Base-by-base conservation (phyloP, 1,139 yeast species). In the Hemisphaericaspora xylofermentans region DNA sequence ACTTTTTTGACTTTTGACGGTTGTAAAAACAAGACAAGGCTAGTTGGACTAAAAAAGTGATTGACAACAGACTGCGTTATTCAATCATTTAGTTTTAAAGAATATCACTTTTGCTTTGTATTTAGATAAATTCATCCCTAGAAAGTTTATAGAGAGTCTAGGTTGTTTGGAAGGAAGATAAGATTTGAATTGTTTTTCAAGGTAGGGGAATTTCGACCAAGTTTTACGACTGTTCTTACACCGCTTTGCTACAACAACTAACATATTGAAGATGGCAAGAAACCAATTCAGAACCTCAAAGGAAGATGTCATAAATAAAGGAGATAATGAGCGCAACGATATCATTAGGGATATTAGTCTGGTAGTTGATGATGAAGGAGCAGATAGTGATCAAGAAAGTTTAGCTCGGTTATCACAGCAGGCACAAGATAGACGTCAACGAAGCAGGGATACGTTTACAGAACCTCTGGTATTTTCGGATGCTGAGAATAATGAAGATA, bases 321-420 rank as follows among this genome's bases (percentile, higher is more conserved):
- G 21, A 10, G 12, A 13, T 13, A 17, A 29, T 29, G 33, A 16
- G 12, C 16, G 12, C 6, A 17, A 5, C 12, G 22, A 29, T 16
- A 13, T 12, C 13, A 29, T 16, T 16, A 29, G 22, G n/a, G 19
- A 29, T 6, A 12, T 29, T 12, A 13, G 10, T 10, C 19, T 29
- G 22, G 22, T 32, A 16, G 40, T 30, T 22, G 33, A 43, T 21
- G 48, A 43, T n/a, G 60, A 59, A 15, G 57, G 56, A 8, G 63
- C 58, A 29, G 57, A 58, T 13, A 31, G 34, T n/a, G 34, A 31
- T 19, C n/a, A n/a, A 8, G 58, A 56, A 30, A 50, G 58, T 9
- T 50, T 61, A 33, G 45, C 48, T 35, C 39, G 62, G 38, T 44
- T 60, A 34, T 57, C 64, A 10, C 56, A 53, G 27, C 60, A 55